Percentiles rank a stretch among this genome's conserved stretches.
phyloP scores from a whole-genome alignment of 169 alveolate genomes.

The Plasmodium sp. region DNA sequence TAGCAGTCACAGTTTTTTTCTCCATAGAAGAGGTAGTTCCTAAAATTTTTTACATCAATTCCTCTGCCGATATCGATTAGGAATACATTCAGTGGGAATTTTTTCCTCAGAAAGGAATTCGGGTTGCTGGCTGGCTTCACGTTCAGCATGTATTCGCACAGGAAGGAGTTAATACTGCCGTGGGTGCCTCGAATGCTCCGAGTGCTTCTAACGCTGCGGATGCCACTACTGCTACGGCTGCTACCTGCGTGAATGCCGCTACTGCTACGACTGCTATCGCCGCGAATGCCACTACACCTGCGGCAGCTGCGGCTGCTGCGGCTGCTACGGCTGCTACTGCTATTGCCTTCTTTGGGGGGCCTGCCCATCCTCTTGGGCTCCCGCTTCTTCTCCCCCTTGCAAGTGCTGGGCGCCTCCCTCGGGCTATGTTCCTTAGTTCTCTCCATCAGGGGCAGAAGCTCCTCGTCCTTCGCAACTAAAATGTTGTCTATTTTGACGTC shows the following conservation, averaged over 20 bases:
- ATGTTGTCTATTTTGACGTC: slow-evolving; percentile 69
- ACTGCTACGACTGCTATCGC: not conserved
- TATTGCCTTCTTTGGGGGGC: not conserved
- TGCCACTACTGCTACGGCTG: not conserved
- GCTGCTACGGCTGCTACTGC: not conserved
- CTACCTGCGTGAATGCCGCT: not conserved
- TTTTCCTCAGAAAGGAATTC: slow-evolving; percentile 12
- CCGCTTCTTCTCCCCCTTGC: not conserved
- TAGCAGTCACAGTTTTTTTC: slow-evolving; percentile 66
- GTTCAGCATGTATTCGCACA: not conserved
- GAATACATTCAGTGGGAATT: slow-evolving; percentile 34
- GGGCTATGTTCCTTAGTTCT: not conserved
- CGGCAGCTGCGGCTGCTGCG: not conserved
- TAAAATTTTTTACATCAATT: slow-evolving; percentile 38
- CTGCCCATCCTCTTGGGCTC: not conserved
- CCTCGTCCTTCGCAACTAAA: slow-evolving; percentile 16
- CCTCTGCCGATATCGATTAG: slow-evolving; percentile 68
- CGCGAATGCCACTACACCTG: not conserved
- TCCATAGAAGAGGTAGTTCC: slow-evolving; percentile 59
- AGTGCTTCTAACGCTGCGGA: not conserved
- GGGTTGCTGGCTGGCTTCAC: slow-evolving; percentile 2
- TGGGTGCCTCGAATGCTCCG: not conserved
- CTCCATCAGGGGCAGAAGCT: not conserved
- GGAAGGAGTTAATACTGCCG: not conserved
- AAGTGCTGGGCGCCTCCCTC: not conserved